These are phyloP conservation scores for Oemleria cerasiformis DNA, from an alignment of 306 rosid species.

Conservation along the genomic window DNA sequence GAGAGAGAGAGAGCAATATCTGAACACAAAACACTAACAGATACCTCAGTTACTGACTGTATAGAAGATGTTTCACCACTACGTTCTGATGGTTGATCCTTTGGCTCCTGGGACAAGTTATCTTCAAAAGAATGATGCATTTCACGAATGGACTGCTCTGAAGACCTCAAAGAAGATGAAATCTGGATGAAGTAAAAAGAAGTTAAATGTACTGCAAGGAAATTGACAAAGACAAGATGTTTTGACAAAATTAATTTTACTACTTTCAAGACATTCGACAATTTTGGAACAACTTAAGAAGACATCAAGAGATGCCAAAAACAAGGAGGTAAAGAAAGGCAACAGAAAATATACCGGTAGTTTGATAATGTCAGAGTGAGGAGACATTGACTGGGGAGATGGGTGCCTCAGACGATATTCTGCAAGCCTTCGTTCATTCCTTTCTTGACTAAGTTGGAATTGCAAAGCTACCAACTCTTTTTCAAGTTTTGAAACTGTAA, in stretches of 20 bases:
- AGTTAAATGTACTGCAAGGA: not conserved
- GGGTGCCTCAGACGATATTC: constrained; percentile 58
- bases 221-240: not conserved
- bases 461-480: constrained; percentile 65
- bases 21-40: constrained; percentile 6
- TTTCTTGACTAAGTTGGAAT: constrained; percentile 77
- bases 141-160: constrained; percentile 30
- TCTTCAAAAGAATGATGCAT: constrained; percentile 21
- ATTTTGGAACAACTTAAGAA: not conserved
- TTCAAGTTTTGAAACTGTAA: constrained; percentile 51
- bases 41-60: constrained; percentile 41
- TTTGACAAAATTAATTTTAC: not conserved
- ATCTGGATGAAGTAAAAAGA: constrained; percentile 22
- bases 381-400: constrained; percentile 44
- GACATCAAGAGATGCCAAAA: not conserved
- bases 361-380: constrained; percentile 31
- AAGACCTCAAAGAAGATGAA: constrained; percentile 32
- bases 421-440: constrained; percentile 72
- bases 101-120: constrained; percentile 22
- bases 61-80: constrained; percentile 21
- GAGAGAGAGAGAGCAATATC: not conserved
- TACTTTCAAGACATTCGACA: not conserved
- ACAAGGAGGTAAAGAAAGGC: not conserved
- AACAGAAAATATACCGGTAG: constrained; percentile 30
- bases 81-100: constrained; percentile 30